Percentiles rank a stretch among this genome's conserved stretches.
Evolutionary conservation across 2,329 filamentous ascomycete species (phyloP).

Genomic region (Trichothecium roseum): DNA sequence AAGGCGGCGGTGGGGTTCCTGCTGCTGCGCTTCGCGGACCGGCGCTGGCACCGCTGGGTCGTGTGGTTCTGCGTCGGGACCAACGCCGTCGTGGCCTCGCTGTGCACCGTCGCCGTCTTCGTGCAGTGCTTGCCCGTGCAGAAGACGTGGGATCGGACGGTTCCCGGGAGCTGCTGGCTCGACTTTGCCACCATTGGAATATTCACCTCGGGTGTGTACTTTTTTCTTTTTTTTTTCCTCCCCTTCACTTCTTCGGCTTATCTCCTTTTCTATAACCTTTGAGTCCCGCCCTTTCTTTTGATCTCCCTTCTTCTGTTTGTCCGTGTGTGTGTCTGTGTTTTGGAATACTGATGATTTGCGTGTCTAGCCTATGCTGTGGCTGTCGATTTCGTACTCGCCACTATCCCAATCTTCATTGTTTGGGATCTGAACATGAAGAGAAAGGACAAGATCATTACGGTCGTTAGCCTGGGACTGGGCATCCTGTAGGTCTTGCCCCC

Average conservation of each 20-base stretch:
- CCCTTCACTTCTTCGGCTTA: too few relatives aligned
- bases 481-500: conserved; percentile 15
- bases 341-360: not conserved
- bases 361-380: conserved; percentile 8
- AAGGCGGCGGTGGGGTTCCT: conserved; percentile 8
- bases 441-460: conserved; percentile 15
- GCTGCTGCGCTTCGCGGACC: conserved; percentile 15
- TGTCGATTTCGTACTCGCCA: conserved; percentile 11
- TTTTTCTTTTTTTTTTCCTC: not conserved
- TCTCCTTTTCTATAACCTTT: too few relatives aligned
- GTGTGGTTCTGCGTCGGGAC: conserved; percentile 16
- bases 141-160: conserved; percentile 11
- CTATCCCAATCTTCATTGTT: conserved; percentile 14
- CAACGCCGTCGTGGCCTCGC: conserved; percentile 12
- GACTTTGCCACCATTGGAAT: conserved; percentile 6
- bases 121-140: conserved; percentile 14
- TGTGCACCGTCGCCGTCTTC: conserved; percentile 13
- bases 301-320: too few relatives aligned
- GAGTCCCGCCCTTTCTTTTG: too few relatives aligned
- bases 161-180: conserved; percentile 13
- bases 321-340: not conserved
- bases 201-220: conserved; percentile 4
- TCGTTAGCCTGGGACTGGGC: conserved; percentile 15
- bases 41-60: conserved; percentile 11
- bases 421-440: conserved; percentile 15